These are phyloP conservation scores for Naganishia vishniacii DNA, from an alignment of 768 basidiomycete species.

Conservation along the genomic window DNA sequence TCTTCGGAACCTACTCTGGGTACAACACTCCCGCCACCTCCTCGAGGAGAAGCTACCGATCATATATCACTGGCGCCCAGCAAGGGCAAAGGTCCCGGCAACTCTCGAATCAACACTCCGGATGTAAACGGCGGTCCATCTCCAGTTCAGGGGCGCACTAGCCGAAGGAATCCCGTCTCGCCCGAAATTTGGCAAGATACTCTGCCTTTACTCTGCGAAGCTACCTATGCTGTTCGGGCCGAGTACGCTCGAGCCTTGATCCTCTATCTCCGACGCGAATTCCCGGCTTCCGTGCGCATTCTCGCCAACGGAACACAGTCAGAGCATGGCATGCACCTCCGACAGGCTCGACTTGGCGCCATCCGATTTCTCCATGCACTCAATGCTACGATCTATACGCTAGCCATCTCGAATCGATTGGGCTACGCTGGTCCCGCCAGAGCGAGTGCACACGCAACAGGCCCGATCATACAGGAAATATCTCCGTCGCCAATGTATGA, in stretches of 20 bases:
- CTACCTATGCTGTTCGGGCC: slow-evolving; percentile 67
- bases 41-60: not conserved
- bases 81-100: slow-evolving; percentile 19
- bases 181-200: slow-evolving; percentile 90
- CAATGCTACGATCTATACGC: slow-evolving; percentile 72
- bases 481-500: slow-evolving; percentile 25
- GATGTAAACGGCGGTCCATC: not conserved
- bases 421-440: slow-evolving; percentile 52
- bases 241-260: slow-evolving; percentile 71
- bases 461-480: slow-evolving; percentile 47
- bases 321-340: slow-evolving; percentile 50
- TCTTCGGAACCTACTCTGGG: slow-evolving; percentile 7
- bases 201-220: slow-evolving; percentile 73
- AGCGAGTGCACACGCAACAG: slow-evolving; percentile 32
- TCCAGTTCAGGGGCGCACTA: not conserved
- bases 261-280: slow-evolving; percentile 70
- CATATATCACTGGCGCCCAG: slow-evolving; percentile 20
- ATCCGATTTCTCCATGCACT: slow-evolving; percentile 71
- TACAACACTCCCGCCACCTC: not conserved
- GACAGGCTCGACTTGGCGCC: slow-evolving; percentile 53
- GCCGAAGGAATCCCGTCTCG: slow-evolving; percentile 53
- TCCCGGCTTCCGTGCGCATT: slow-evolving; percentile 42
- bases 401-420: slow-evolving; percentile 66
- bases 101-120: slow-evolving; percentile 6
- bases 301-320: slow-evolving; percentile 54